Evolutionary conservation across 2,329 filamentous ascomycete genomes (phyloP), one percentile per base, ranked within the genome.

Genomic region (Colletotrichum filicis): DNA sequence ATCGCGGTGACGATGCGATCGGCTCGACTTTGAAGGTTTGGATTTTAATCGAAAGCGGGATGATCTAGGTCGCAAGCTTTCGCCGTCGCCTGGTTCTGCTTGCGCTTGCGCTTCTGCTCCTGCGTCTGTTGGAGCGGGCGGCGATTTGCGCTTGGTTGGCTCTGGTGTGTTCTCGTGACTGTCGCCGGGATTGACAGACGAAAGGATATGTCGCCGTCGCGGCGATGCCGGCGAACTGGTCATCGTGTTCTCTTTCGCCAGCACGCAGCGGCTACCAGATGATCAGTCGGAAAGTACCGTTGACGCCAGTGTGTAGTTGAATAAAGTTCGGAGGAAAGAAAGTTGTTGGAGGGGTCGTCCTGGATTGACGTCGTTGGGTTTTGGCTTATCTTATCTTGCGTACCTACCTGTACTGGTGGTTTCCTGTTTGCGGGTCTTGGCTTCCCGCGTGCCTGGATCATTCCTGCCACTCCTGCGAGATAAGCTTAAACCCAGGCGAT

Each of bases 161-260:
- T 35, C 35, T 24, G 58, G n/a, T 28, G 59, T 57, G 19, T 56
- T 32, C 16, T 66, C 67, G 67, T 30, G 16, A 63, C 59, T 14
- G 9, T 69, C 65, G 5, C 81, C 79, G 6, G 80, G 83, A 74
- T 87, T 87, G 76, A 87, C 85, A 7, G 86, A 88, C 7, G 85
- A 85, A 22, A 88, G 80, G 24, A 88, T 87, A 57, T 85, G 85
- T n/a, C 85, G 84, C 78, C 87, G 79, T 75, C 79, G 81, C 35
- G 84, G 81, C 30, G 83, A 85, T 61, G 80, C 71, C 14, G 76
- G 74, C 55, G 74, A 70, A 72, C 78, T 78, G 68, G 77, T 79
- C 83, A 84, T 85, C 73, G 76, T 75, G 77, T 64, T 68, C 70
- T 62, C 66, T 70, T 76, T 35, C 76, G 80, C 81, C 61, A 9